Percentiles rank a stretch among this genome's conserved stretches.
These are phyloP conservation scores for Boletus subparvulus DNA, from an alignment of 768 basidiomycete genomes.

Conservation along the genomic window DNA sequence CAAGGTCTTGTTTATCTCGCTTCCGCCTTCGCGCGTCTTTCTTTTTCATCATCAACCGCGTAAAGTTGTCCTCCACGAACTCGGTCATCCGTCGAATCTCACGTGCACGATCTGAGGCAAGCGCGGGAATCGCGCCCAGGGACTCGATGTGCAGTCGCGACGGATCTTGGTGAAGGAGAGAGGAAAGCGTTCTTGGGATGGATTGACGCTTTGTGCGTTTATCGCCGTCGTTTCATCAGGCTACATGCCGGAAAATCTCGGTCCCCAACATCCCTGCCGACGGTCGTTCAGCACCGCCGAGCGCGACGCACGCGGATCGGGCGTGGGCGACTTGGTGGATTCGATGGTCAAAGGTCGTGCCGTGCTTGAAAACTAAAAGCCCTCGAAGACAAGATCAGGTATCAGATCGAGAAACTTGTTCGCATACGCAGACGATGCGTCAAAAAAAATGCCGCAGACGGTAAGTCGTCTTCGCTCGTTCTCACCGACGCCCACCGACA, in stretches of 20 bases:
- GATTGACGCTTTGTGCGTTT: constrained; percentile 50
- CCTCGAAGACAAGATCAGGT: constrained; percentile 84
- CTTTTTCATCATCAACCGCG: constrained; percentile 85
- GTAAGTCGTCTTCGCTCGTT: constrained; percentile 37
- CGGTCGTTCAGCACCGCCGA: constrained; percentile 20
- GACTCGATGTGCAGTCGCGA: constrained; percentile 69
- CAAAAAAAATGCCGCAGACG: constrained; percentile 50
- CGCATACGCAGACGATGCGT: constrained; percentile 66
- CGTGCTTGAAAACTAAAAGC: constrained; percentile 82
- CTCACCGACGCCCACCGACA: neutral
- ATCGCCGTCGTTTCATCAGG: constrained; percentile 55
- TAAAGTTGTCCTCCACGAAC: constrained; percentile 94
- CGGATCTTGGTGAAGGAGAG: constrained; percentile 52
- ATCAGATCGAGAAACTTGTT: constrained; percentile 95
- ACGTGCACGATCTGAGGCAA: constrained; percentile 63
- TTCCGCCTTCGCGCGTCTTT: constrained; percentile 60
- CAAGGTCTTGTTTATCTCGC: constrained; percentile 84
- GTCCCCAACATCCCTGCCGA: constrained; percentile 51
- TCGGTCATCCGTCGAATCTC: no score
- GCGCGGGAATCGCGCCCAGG: constrained; percentile 57
- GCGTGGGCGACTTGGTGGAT: constrained; percentile 73
- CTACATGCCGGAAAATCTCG: constrained; percentile 65
- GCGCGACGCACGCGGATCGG: constrained; percentile 54
- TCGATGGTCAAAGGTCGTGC: constrained; percentile 76
- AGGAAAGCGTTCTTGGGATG: constrained; percentile 61